Conservation (phyloP, 495 filamentous ascomycete genomes). For the Viridothelium virens region DNA sequence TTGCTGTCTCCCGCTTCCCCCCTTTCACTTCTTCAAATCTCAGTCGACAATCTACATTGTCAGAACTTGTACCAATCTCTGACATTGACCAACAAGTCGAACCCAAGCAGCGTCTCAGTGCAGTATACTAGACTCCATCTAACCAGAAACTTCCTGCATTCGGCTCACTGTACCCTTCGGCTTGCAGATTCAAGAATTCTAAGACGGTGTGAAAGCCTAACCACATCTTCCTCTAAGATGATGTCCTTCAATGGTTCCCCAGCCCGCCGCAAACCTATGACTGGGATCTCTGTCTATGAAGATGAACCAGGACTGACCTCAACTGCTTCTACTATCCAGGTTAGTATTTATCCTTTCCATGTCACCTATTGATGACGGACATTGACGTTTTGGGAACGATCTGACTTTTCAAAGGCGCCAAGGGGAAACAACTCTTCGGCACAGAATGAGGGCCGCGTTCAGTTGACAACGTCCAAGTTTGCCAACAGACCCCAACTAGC, state of each 20-base stretch:
- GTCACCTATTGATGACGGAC: neutral
- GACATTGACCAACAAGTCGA: neutral
- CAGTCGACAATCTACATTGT: neutral
- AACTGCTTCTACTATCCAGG: slow-evolving; percentile 8
- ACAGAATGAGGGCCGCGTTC: slow-evolving; percentile 32
- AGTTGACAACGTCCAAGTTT: slow-evolving; percentile 38
- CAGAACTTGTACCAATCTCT: neutral
- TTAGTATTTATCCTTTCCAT: slow-evolving; percentile 10
- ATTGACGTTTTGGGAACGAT: neutral
- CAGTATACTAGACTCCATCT: neutral
- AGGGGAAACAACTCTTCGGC: slow-evolving; percentile 23
- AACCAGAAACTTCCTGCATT: neutral
- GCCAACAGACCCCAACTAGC: slow-evolving; percentile 27
- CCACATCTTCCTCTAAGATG: slow-evolving; percentile 7
- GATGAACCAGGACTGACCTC: slow-evolving; percentile 8
- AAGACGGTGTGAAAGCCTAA: no score
- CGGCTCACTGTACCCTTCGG: neutral
- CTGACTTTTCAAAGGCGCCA: slow-evolving; percentile 20
- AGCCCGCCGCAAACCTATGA: slow-evolving; percentile 23
- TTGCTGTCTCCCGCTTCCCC: neutral
- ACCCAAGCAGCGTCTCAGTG: neutral
- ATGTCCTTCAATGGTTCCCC: slow-evolving; percentile 30
- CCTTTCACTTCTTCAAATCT: neutral
- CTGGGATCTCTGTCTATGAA: slow-evolving; percentile 17
- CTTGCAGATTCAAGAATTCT: slow-evolving; percentile 2